Conservation (phyloP, 805 yeast genomes). For the Suhomyces vadensis region DNA sequence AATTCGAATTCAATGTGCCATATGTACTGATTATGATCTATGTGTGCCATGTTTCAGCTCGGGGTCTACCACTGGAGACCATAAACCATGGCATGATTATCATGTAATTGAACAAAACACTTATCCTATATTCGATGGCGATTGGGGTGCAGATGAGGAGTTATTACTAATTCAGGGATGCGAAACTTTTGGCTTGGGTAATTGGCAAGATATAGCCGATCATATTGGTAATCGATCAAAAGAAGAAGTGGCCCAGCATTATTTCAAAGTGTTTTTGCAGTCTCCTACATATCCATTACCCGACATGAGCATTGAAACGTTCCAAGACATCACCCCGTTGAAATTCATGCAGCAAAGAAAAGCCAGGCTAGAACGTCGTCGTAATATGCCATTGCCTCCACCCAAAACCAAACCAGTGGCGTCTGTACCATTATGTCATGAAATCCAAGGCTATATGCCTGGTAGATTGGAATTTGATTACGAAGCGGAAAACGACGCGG, state of each 20-base stretch:
- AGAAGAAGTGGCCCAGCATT: slow-evolving; percentile 89
- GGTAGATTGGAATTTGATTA: slow-evolving; percentile 96
- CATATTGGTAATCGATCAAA: slow-evolving; percentile 90
- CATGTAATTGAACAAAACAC: slow-evolving; percentile 91
- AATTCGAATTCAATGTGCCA: slow-evolving; percentile 88
- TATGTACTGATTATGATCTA: slow-evolving; percentile 90
- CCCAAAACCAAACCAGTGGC: slow-evolving; percentile 88
- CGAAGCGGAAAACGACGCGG: slow-evolving; percentile 97
- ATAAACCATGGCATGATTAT: slow-evolving; percentile 93
- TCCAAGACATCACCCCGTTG: slow-evolving; percentile 58
- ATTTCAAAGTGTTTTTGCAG: slow-evolving; percentile 66
- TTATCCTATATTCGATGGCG: slow-evolving; percentile 84
- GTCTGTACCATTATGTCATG: slow-evolving; percentile 94
- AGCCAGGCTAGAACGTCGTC: slow-evolving; percentile 67
- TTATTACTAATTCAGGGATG: slow-evolving; percentile 84
- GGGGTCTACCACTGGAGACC: slow-evolving; percentile 78
- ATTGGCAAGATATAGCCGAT: slow-evolving; percentile 98
- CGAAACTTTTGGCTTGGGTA: slow-evolving; percentile 88
- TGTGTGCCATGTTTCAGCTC: slow-evolving; percentile 96
- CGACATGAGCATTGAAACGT: slow-evolving; percentile 63
- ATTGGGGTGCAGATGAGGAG: slow-evolving; percentile 99
- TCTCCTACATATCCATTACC: slow-evolving; percentile 85
- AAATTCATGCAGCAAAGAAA: slow-evolving; percentile 71
- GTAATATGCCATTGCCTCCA: slow-evolving; percentile 71
- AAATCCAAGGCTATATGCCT: slow-evolving; percentile 97